phyloP scores from a whole-genome alignment of 805 yeast species.

The Kodamaea laetipori region DNA sequence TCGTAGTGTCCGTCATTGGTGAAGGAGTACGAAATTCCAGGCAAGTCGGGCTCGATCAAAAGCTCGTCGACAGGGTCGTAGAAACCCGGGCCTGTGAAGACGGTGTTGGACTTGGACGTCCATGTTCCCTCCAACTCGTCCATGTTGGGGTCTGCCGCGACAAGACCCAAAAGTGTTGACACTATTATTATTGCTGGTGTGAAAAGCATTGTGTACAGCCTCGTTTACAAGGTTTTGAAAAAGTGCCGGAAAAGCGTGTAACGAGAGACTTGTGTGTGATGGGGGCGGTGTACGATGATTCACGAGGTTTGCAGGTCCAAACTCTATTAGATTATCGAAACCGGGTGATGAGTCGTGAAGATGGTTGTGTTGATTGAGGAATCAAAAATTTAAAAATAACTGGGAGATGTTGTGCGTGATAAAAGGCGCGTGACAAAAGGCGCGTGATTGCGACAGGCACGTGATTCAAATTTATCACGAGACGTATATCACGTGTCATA shows the following conservation, averaged over 20 bases:
- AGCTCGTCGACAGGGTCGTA: conserved; percentile 96
- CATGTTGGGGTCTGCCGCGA: conserved; percentile 38
- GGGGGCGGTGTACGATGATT: no score
- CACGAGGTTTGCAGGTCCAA: no score
- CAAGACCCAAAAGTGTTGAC: not conserved
- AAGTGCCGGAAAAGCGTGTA: not conserved
- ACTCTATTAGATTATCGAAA: no score
- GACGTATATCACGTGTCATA: no score
- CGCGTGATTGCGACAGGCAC: no score
- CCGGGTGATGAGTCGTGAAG: no score
- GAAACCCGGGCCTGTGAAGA: conserved; percentile 95
- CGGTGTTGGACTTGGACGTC: conserved; percentile 91
- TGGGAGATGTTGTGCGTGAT: no score
- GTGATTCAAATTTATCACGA: no score
- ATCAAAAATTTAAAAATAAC: no score
- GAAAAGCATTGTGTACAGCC: conserved; percentile 5
- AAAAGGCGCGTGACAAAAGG: no score
- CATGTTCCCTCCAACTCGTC: conserved; percentile 80
- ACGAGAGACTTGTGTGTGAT: not conserved
- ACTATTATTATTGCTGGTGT: conserved; percentile 2
- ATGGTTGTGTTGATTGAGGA: no score
- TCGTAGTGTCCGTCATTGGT: conserved; percentile 91
- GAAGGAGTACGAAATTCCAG: conserved; percentile 92
- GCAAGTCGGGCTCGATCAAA: conserved; percentile 90
- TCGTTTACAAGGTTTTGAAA: not conserved